A percentile compares a stretch with the other conserved stretches of the same genome.
Evolutionary conservation across 306 rosid genomes (phyloP).

Genomic region (Pterocarpus santalinus): DNA sequence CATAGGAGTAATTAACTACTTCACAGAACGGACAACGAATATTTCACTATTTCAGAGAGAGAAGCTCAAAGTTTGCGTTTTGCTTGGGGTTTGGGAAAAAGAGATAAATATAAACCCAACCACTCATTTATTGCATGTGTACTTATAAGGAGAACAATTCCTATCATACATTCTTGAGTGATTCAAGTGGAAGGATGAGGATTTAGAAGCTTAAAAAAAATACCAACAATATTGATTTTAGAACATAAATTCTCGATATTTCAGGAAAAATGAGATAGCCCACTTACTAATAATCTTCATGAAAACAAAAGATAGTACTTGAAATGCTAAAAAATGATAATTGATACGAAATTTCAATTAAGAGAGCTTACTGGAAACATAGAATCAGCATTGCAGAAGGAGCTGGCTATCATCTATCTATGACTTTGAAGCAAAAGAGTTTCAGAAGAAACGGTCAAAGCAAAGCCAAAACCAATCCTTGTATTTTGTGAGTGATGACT

Average conservation of each 20-base stretch:
- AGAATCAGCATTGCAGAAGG: slow-evolving; percentile 83
- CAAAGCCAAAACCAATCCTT: slow-evolving; percentile 2
- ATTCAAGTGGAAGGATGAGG: slow-evolving; percentile 11
- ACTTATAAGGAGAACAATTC: slow-evolving; percentile 39
- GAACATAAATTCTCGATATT: background rate
- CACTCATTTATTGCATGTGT: slow-evolving; percentile 42
- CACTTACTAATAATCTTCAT: background rate
- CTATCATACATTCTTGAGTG: slow-evolving; percentile 19
- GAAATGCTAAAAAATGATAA: background rate
- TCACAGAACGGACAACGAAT: slow-evolving; percentile 7
- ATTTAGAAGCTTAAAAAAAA: background rate
- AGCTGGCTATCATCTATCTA: slow-evolving; percentile 67
- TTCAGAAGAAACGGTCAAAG: slow-evolving; percentile 24
- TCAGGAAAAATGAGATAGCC: slow-evolving; percentile 4
- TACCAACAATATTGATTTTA: background rate
- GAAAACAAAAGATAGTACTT: background rate
- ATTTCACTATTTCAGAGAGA: slow-evolving; percentile 21
- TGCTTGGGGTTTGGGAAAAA: slow-evolving; percentile 17
- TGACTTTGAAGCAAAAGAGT: slow-evolving; percentile 33
- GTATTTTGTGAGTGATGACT: slow-evolving; percentile 17
- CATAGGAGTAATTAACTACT: slow-evolving; percentile 28
- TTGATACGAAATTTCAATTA: background rate
- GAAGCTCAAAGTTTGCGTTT: slow-evolving; percentile 14
- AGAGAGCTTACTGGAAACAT: slow-evolving; percentile 72
- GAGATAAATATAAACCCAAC: slow-evolving; percentile 14